Percentiles rank a stretch among this genome's conserved stretches.
phyloP scores from a whole-genome alignment of 164 flowering plant species.

The Santalum album region DNA sequence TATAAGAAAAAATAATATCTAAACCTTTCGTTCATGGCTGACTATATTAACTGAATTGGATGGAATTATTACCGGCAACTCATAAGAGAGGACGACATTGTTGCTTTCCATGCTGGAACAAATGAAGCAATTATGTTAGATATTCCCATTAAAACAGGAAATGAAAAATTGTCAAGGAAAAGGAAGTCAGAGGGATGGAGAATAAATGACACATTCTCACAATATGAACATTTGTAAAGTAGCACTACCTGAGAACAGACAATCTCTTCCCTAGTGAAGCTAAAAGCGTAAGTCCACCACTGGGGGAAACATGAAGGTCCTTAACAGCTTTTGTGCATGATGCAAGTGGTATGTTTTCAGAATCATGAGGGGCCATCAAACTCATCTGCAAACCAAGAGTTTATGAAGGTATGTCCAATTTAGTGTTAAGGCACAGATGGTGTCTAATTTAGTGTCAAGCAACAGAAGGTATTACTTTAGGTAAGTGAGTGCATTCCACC shows the following conservation, averaged over 20 bases:
- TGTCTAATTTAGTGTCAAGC: no score
- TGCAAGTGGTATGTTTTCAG: slow-evolving; percentile 58
- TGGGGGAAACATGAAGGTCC: slow-evolving; percentile 57
- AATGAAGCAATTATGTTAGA: slow-evolving; percentile 10
- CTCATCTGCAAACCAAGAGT: slow-evolving; percentile 45
- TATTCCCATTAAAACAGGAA: no score
- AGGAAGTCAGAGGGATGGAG: not conserved
- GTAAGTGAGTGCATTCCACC: slow-evolving; percentile 54
- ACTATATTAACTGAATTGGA: not conserved
- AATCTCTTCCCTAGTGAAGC: slow-evolving; percentile 76
- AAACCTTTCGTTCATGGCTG: not conserved
- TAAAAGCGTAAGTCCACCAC: slow-evolving; percentile 45
- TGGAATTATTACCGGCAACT: slow-evolving; percentile 58
- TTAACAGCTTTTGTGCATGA: slow-evolving; percentile 41
- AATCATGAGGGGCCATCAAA: slow-evolving; percentile 57
- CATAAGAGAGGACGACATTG: slow-evolving; percentile 51
- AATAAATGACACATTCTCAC: not conserved
- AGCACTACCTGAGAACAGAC: slow-evolving; percentile 59
- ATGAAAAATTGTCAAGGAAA: not conserved
- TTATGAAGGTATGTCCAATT: not conserved
- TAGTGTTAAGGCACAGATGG: not conserved
- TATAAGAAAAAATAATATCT: not conserved
- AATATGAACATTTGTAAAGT: not conserved
- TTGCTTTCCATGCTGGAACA: slow-evolving; percentile 71
- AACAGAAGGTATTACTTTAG: slow-evolving; percentile 38